Conservation (phyloP, 148 eudicot species). For the Persicaria maculosa region DNA sequence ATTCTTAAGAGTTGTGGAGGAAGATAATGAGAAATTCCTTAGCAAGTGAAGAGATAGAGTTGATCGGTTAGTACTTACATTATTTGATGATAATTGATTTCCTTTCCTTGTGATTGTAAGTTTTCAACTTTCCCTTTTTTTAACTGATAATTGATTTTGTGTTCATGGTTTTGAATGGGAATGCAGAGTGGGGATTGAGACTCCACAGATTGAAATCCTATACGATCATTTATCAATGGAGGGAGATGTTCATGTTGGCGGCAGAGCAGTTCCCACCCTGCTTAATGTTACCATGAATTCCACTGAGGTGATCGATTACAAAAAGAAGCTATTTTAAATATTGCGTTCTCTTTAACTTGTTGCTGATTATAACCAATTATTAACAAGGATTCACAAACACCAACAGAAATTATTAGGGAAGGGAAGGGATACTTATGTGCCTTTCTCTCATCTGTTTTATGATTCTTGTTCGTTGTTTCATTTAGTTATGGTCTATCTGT, state of each 20-base stretch:
- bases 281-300: constrained; percentile 20
- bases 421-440: background rate
- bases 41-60: constrained; percentile 27
- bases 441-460: constrained; percentile 7
- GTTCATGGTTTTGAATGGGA: constrained; percentile 1
- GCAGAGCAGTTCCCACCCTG: constrained; percentile 35
- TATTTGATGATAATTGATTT: background rate
- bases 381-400: too few species aligned
- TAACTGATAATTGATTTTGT: background rate
- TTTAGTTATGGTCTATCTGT: background rate
- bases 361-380: too few species aligned
- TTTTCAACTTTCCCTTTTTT: background rate
- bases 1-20: constrained; percentile 35
- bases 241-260: constrained; percentile 34
- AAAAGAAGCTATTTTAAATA: too few species aligned
- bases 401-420: too few species aligned
- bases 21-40: constrained; percentile 42
- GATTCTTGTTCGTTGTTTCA: constrained; percentile 2
- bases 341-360: too few species aligned
- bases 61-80: constrained; percentile 26
- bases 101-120: background rate
- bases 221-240: constrained; percentile 37
- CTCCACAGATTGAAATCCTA: constrained; percentile 36
- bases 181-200: constrained; percentile 33
- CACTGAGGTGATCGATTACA: too few species aligned